A percentile compares a stretch with the other conserved stretches of the same genome.
Conservation (phyloP, 2,329 filamentous ascomycete genomes). For the Fusarium sublunatum region DNA sequence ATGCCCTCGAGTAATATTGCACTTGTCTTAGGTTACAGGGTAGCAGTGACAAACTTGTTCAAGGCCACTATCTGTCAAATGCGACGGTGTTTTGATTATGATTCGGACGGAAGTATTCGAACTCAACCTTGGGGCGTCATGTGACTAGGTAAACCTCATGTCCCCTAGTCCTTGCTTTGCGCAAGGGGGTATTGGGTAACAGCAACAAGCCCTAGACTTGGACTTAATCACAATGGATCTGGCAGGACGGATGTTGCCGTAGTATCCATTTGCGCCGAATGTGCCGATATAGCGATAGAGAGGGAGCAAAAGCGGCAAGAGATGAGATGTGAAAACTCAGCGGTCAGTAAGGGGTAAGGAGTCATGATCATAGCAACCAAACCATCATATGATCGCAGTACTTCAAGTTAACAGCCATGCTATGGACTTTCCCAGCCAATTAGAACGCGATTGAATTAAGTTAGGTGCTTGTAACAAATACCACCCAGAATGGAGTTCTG, state of each 20-base stretch:
- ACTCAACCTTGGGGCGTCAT: not conserved
- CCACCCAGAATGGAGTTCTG: not conserved
- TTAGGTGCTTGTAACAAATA: not conserved
- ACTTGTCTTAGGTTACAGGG: conserved; percentile 2
- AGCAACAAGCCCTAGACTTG: conserved; percentile 9
- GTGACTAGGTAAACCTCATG: not conserved
- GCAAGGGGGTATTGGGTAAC: conserved; percentile 12
- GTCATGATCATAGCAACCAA: conserved; percentile 14
- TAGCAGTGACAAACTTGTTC: conserved; percentile 1
- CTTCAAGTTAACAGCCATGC: conserved; percentile 6
- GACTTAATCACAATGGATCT: conserved; percentile 19
- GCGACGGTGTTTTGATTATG: conserved; percentile 18
- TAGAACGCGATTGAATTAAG: conserved; percentile 2
- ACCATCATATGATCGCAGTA: conserved; percentile 20
- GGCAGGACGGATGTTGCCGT: conserved; percentile 10
- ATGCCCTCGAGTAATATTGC: not conserved
- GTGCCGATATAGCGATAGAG: not conserved
- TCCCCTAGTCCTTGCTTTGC: conserved; percentile 11
- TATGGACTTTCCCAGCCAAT: conserved; percentile 4
- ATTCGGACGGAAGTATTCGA: conserved; percentile 25
- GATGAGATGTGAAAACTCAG: conserved; percentile 6
- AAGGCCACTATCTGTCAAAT: conserved; percentile 25
- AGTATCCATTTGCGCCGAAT: conserved; percentile 8
- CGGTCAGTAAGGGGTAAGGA: conserved; percentile 6
- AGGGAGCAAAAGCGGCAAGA: conserved; percentile 1